These are phyloP conservation scores for Zoysia matrella DNA, from an alignment of 202 grass and related monocot species.

Conservation along the genomic window DNA sequence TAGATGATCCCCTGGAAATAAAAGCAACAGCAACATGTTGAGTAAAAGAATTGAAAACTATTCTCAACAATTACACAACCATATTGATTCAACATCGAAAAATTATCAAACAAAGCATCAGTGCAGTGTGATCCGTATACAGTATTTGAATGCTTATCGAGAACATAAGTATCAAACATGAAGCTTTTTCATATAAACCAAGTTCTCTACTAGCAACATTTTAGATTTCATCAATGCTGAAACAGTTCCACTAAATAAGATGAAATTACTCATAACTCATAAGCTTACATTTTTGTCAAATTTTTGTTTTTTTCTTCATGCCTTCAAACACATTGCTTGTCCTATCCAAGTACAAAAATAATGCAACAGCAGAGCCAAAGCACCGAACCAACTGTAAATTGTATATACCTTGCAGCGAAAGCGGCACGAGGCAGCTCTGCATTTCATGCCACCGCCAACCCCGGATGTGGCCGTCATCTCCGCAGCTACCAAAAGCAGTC, in stretches of 20 bases:
- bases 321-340: not conserved
- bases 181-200: slow-evolving; percentile 1
- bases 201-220: not conserved
- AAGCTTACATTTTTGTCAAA: slow-evolving; percentile 1
- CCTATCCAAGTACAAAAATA: not conserved
- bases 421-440: slow-evolving; percentile 63
- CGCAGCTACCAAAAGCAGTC: slow-evolving; percentile 51
- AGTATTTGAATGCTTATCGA: not conserved
- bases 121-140: not conserved
- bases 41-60: not conserved
- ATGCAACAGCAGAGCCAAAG: slow-evolving; percentile 4
- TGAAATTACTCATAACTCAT: not conserved
- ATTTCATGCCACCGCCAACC: slow-evolving; percentile 86
- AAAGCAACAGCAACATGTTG: slow-evolving; percentile 24
- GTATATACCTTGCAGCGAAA: slow-evolving; percentile 62
- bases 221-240: not conserved
- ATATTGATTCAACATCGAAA: not conserved
- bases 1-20: slow-evolving; percentile 64
- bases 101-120: not conserved
- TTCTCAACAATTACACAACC: not conserved
- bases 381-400: not conserved
- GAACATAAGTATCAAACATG: not conserved
- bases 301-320: not conserved
- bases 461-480: slow-evolving; percentile 74
- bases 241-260: not conserved